Conservation (phyloP, 108 stramenopile species). For the Hondaea fermentalgiana region DNA sequence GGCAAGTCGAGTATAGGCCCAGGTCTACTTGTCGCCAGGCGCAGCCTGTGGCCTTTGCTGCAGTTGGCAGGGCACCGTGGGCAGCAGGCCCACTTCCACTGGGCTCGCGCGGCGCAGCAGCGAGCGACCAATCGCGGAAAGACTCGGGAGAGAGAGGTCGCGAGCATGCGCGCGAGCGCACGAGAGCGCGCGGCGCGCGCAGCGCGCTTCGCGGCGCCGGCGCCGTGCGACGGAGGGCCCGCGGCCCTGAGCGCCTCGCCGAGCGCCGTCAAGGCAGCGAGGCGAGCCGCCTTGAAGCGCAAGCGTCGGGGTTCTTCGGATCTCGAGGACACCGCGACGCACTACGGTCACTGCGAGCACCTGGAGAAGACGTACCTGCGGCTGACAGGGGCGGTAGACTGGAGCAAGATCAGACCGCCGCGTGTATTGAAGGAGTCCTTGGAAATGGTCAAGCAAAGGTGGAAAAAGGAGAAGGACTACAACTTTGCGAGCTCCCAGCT, state of each 20-base stretch:
- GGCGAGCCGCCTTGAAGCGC: neutral
- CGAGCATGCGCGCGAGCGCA: neutral
- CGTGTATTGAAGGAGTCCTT: constrained; percentile 49
- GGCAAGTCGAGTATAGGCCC: too few relatives aligned
- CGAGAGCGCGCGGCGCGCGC: neutral
- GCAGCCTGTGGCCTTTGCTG: too few relatives aligned
- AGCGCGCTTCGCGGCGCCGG: neutral
- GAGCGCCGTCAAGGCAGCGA: neutral
- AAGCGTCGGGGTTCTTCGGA: neutral
- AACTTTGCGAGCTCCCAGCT: constrained; percentile 72
- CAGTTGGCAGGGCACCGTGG: too few relatives aligned
- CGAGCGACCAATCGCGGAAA: neutral
- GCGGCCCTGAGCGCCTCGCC: neutral
- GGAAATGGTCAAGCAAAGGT: constrained; percentile 55
- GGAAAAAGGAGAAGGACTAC: constrained; percentile 63
- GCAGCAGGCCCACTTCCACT: neutral
- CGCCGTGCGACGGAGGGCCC: neutral
- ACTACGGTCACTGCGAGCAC: constrained; percentile 22
- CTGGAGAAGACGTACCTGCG: constrained; percentile 72
- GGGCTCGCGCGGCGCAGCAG: neutral
- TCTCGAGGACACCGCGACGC: neutral
- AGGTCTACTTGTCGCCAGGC: too few relatives aligned
- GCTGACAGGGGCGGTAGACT: constrained; percentile 59
- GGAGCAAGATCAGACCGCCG: constrained; percentile 60
- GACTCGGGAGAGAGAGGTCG: neutral